A percentile compares a stretch with the other conserved stretches of the same genome.
These are phyloP conservation scores for Saturnispora zaruensis DNA, from an alignment of 805 yeast species.

Conservation along the genomic window DNA sequence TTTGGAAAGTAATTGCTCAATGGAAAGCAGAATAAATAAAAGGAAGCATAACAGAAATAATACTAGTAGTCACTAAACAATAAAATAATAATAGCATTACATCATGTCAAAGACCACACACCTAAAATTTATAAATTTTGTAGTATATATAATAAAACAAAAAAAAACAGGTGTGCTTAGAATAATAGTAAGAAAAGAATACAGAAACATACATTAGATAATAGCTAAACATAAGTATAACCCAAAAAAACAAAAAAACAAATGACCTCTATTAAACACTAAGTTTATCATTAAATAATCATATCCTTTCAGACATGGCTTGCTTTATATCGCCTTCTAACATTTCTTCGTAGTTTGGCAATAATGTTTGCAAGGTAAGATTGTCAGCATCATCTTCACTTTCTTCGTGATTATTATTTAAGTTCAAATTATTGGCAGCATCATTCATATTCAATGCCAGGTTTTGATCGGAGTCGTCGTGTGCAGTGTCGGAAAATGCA, in stretches of 20 bases:
- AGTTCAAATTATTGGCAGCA: conserved; percentile 2
- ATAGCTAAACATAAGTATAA: background rate
- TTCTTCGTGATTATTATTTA: background rate
- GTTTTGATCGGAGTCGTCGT: conserved; percentile 27
- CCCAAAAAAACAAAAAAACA: background rate
- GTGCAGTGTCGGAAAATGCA: conserved; percentile 27
- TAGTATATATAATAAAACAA: background rate
- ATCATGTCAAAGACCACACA: background rate
- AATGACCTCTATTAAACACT: conserved; percentile 1
- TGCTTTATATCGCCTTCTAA: conserved; percentile 14
- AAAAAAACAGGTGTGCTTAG: background rate
- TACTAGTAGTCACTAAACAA: background rate
- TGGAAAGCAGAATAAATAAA: conserved; percentile 41
- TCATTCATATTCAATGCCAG: conserved; percentile 1
- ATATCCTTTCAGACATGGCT: conserved; percentile 13
- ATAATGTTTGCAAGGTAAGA: conserved; percentile 23
- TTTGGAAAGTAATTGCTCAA: conserved; percentile 87
- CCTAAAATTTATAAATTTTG: background rate
- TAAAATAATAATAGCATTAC: background rate
- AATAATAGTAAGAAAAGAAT: background rate
- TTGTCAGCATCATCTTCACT: conserved; percentile 17
- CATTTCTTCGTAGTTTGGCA: conserved; percentile 15
- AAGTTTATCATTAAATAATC: background rate
- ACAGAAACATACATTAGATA: background rate
- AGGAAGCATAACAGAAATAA: background rate